Base-by-base conservation (phyloP, 768 basidiomycete genomes). In the Termitomyces sp. region DNA sequence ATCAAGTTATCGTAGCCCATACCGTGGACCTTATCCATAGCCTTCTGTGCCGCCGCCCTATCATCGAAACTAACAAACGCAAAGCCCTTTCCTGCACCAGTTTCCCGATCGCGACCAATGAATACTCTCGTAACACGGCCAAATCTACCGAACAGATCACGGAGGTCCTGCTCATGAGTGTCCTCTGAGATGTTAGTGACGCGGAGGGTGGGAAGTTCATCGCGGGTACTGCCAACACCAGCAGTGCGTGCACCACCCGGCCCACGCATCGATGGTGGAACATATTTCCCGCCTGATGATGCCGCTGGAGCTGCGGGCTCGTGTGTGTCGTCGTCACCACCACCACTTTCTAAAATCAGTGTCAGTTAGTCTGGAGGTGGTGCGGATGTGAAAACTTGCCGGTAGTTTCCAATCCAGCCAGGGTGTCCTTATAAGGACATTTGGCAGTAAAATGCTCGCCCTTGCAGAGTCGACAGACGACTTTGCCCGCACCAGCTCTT, bases 361-460 rank as follows among this genome's bases (percentile, higher is more conserved):
- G 32, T 52, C 10, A 43, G 21, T 21, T 28, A n/a, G 14, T 37
- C 32, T 15, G 19, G 6, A 40, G 37, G 17, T 2, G 32, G 22
- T 26, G 54, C n/a, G 44, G 24, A 42, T n/a, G n/a, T n/a, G 11
- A 26, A 41, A 34, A 68, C 75, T 51, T 64, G 80, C 85, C 85
- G 5, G 74, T 72, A 12, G 76, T 77, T 50, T 85, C 90, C 46
- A 93, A 75, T 3, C 83, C 88, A 10, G 85, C 87, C 14, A 99
- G 81, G 9, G 90, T 88, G 64, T 98, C 94, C 73, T 94, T 97
- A 81, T 94, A 95, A 6, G 97, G 97, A 80, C 97, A 98, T 71
- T 95, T 94, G 59, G 94, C 90, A 14, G 97, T 99, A 72, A 95
- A 98, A 75, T 98, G 97, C 60, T 89, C 90, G 51, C 96, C 97